Evolutionary conservation across 805 yeast species (phyloP), one percentile per base, ranked within the genome.

Genomic region (Starmerella apis): DNA sequence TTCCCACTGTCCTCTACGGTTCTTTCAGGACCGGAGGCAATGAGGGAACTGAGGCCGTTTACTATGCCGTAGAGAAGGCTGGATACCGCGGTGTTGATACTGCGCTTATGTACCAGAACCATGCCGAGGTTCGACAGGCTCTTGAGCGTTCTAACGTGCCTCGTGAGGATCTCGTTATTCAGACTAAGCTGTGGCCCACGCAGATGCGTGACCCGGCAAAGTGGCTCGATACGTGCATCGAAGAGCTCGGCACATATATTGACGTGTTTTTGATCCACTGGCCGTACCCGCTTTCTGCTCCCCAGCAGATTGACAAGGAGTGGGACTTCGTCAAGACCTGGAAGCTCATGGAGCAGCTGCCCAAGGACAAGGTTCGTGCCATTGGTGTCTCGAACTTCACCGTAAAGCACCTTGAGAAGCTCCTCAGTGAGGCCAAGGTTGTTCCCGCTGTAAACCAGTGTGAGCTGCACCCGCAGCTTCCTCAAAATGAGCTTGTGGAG

Each of bases 81-180:
- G 90, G 90, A 27, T 82, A 82, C 68, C 74, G 78, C 56, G 94
- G 84, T 64, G 80, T 85, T 56, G 94, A 84, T 65, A 77, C 86
- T 20, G 92, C 94, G 28, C 77, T 79, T 35, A 71, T 73, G 44
- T 84, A 83, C 66, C 68, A 71, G 9, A 83, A 82, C 61, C 90
- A 83, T 64, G 78, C 63, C 45, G 75, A 73, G 47, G 81, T 82
- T 45, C 85, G 86, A 20, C 66, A 65, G 52, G 76, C 71, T 3
- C 67, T 74, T 48, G 50, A 57, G 41, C 23, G 36, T 18, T 33
- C 51, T 20, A 52, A 55, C 20, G 68, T 80, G 27, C 78, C 80
- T 52, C 74, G 92, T 62, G 74, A 74, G 27, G 79, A 81, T 43
- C 58, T 83, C 24, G 83, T 79, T 57, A 68, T 83, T 56, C 82